These are phyloP conservation scores for Albophoma yamanashiensis DNA, from an alignment of 2,329 filamentous ascomycete genomes.

Conservation along the genomic window DNA sequence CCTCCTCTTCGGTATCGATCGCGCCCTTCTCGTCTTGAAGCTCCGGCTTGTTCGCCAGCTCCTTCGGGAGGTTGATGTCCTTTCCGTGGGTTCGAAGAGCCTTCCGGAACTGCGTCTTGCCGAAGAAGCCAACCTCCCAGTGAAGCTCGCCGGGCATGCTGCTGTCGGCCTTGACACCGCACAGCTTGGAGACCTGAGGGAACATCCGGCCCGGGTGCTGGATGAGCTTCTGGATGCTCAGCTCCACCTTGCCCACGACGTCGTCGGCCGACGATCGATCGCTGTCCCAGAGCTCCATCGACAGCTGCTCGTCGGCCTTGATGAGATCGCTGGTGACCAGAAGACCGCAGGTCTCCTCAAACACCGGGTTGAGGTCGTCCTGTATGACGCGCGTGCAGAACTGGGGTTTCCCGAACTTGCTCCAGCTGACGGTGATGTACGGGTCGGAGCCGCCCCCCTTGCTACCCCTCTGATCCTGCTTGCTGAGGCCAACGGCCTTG, in stretches of 20 bases:
- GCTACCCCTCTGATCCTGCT: conserved; percentile 76
- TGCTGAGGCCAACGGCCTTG: conserved; percentile 76
- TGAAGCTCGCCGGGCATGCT: conserved; percentile 88
- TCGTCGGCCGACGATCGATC: conserved; percentile 89
- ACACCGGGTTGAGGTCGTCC: conserved; percentile 86
- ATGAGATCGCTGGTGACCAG: conserved; percentile 83
- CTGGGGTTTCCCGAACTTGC: conserved; percentile 95
- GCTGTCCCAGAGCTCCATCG: conserved; percentile 92
- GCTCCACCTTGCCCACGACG: conserved; percentile 86
- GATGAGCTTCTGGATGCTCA: conserved; percentile 91
- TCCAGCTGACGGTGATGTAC: conserved; percentile 90
- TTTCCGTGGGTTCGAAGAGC: conserved; percentile 81
- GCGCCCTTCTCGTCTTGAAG: conserved; percentile 79
- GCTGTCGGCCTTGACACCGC: conserved; percentile 72
- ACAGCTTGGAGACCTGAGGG: conserved; percentile 72
- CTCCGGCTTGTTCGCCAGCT: conserved; percentile 61
- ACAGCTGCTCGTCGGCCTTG: conserved; percentile 86
- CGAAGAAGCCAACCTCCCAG: conserved; percentile 95
- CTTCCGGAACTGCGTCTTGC: conserved; percentile 77
- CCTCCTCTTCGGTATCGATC: conserved; percentile 59
- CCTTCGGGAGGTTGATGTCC: conserved; percentile 63
- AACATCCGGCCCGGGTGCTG: conserved; percentile 89
- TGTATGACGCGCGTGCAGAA: conserved; percentile 96
- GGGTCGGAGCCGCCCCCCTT: conserved; percentile 84
- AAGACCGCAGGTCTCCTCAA: conserved; percentile 78